phyloP scores from a whole-genome alignment of 768 basidiomycete species.

The Fistulinella prunicolor region DNA sequence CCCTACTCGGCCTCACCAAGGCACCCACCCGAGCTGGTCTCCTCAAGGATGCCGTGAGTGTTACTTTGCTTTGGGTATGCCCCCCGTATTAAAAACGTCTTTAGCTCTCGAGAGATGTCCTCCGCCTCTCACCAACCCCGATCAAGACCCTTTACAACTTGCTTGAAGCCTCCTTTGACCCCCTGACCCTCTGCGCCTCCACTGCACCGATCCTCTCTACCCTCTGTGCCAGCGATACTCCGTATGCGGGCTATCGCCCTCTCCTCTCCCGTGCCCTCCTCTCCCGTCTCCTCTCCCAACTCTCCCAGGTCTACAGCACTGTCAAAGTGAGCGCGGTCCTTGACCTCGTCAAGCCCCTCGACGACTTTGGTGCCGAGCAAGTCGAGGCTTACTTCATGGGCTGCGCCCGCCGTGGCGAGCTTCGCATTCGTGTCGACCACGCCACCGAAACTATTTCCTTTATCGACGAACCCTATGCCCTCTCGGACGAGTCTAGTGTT shows the following conservation, averaged over 20 bases:
- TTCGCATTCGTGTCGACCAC: slow-evolving; percentile 86
- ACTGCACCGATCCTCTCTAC: slow-evolving; percentile 74
- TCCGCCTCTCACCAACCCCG: slow-evolving; percentile 70
- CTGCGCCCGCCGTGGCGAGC: slow-evolving; percentile 82
- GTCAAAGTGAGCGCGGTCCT: slow-evolving; percentile 78
- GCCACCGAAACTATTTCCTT: slow-evolving; percentile 82
- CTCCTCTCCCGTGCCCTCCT: slow-evolving; percentile 89
- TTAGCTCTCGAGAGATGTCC: slow-evolving; percentile 77
- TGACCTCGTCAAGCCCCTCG: slow-evolving; percentile 74
- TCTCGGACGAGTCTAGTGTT: slow-evolving; percentile 34
- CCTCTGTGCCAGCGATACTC: slow-evolving; percentile 41
- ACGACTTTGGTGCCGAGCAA: slow-evolving; percentile 60
- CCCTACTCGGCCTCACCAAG: slow-evolving; percentile 78
- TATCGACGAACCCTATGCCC: slow-evolving; percentile 69
- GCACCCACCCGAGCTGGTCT: slow-evolving; percentile 86
- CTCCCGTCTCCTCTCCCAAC: slow-evolving; percentile 85
- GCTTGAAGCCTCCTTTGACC: slow-evolving; percentile 92
- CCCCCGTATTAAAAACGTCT: slow-evolving; percentile 1
- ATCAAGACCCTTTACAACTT: slow-evolving; percentile 82
- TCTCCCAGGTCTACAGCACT: slow-evolving; percentile 89
- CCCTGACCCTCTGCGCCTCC: slow-evolving; percentile 74
- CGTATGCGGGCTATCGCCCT: slow-evolving; percentile 81
- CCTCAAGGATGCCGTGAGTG: slow-evolving; percentile 79
- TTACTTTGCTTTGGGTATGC: background rate
- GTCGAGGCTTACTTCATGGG: slow-evolving; percentile 93